Evolutionary conservation across 1,284 basidiomycete species (phyloP).

Genomic region (Tremellales sp.): DNA sequence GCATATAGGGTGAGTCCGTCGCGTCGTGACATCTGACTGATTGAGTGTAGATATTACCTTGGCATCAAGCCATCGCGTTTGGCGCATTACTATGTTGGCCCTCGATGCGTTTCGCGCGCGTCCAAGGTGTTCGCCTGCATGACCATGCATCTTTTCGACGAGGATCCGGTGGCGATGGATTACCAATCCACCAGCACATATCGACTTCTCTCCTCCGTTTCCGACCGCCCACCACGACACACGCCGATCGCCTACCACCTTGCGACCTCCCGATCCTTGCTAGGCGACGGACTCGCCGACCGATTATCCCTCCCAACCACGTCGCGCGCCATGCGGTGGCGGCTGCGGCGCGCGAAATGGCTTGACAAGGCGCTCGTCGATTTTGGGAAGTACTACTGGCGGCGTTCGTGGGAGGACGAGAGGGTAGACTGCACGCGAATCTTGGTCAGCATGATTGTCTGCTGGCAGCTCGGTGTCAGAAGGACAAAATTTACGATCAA

Average conservation of each 20-base stretch:
- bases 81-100: conserved; percentile 8
- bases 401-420: conserved; percentile 20
- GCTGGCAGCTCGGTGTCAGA: conserved; percentile 21
- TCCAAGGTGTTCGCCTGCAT: conserved; percentile 24
- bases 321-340: not conserved
- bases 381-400: conserved; percentile 12
- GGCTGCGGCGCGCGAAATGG: not conserved
- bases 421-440: conserved; percentile 15
- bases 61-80: conserved; percentile 19
- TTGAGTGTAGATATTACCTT: conserved; percentile 17
- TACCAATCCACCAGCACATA: conserved; percentile 18
- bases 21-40: not conserved
- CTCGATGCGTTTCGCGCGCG: conserved; percentile 7
- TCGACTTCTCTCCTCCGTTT: conserved; percentile 16
- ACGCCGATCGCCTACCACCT: conserved; percentile 13
- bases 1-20: conserved; percentile 20
- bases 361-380: conserved; percentile 7
- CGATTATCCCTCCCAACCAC: conserved; percentile 15
- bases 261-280: conserved; percentile 17
- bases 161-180: conserved; percentile 6
- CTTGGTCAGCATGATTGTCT: conserved; percentile 22
- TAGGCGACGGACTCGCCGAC: conserved; percentile 22
- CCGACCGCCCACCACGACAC: conserved; percentile 15
- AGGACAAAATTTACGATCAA: conserved; percentile 26
- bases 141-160: conserved; percentile 22